Base-by-base conservation (phyloP, 73 alveolate species). In the Paraurostyla sp. region DNA sequence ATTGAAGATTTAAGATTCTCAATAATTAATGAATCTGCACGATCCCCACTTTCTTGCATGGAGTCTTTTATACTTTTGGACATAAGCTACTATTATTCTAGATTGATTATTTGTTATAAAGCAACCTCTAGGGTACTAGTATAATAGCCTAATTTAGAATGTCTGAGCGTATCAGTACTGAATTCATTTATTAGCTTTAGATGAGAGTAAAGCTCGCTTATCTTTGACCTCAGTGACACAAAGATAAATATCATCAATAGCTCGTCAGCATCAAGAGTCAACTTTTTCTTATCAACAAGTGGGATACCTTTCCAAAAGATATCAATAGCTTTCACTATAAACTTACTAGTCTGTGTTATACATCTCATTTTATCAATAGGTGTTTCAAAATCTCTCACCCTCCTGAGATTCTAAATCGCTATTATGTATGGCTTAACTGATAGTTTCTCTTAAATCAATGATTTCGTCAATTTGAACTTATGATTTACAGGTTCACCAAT, bases 321-420 rank as follows among this genome's bases (percentile, higher is more conserved):
- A 75, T 75, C 87, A 6, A 75, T 75, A 22, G 45, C 16, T 3
- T 75, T 50, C 33, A 75, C 75, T 16, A 75, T 48, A 18, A 6
- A 27, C 33, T 49, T 75, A 29, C 75, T 48, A 3, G 73, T 49
- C 27, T 75, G 33, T 4, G 87, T 75, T 2, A 75, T 75, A 51
- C 87, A 75, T 4, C 87, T 7, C 87, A 75, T 48, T 75, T 75
- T 43, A 49, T 75, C 75, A 22, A 75, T 75, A 30, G 87, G 87
- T 7, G 87, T 75, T 6, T 75, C 87, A 75, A 46, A 49, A 29
- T 22, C 73, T 25, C 75, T 43, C 3, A 75, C 38, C 30, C 4
- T 49, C 25, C 75, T 43, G 6, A 75, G 27, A 49, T 75, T 43
- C 22, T 49, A 16, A 7, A 75, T 75, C 3, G 87, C 87, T 7